A percentile compares a stretch with the other conserved stretches of the same genome.
These are phyloP conservation scores for Lasiodiplodia sp. DNA, from an alignment of 2,329 filamentous ascomycete genomes.

Conservation along the genomic window DNA sequence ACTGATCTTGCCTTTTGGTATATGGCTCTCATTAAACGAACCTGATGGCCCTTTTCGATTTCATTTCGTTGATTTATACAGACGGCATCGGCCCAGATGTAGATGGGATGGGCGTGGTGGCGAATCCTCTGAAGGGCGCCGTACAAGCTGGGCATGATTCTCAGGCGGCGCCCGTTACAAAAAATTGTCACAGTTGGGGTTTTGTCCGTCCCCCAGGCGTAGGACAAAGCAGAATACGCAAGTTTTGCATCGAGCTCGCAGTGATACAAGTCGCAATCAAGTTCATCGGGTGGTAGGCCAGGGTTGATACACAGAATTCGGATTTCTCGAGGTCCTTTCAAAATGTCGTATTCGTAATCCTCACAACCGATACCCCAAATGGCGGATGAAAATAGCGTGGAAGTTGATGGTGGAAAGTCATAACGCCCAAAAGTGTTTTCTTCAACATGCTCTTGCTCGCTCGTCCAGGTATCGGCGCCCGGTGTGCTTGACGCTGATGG, in stretches of 20 bases:
- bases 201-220: constrained; percentile 31
- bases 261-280: constrained; percentile 10
- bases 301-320: constrained; percentile 10
- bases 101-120: neutral
- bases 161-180: neutral
- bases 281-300: neutral
- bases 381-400: neutral
- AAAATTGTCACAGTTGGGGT: neutral
- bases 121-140: constrained; percentile 29
- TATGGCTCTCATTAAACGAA: constrained; percentile 31
- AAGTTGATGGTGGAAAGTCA: neutral
- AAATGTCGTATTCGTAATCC: neutral
- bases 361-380: neutral
- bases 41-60: constrained; percentile 30
- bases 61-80: constrained; percentile 32
- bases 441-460: too few relatives aligned
- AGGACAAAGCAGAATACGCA: constrained; percentile 31
- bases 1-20: constrained; percentile 28
- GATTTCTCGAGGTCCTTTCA: neutral
- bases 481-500: too few relatives aligned
- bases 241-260: neutral
- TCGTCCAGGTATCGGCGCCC: too few relatives aligned
- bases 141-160: constrained; percentile 21
- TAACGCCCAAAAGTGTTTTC: too few relatives aligned
- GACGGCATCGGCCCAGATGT: constrained; percentile 32